Evolutionary conservation across 257 asterid species (phyloP).

Genomic region (Solanum microdontum): DNA sequence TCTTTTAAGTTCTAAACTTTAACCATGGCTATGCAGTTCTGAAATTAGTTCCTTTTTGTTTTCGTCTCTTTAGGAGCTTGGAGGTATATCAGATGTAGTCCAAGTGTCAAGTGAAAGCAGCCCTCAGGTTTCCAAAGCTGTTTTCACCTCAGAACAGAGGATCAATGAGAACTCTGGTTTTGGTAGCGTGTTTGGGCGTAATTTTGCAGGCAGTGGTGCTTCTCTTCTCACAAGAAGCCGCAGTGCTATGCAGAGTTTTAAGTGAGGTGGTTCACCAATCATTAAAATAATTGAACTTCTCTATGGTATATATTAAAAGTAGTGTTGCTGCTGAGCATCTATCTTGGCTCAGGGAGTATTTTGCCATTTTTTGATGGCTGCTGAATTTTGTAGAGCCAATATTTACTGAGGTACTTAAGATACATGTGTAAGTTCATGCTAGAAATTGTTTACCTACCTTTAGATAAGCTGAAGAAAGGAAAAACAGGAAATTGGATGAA

Average conservation of each 20-base stretch:
- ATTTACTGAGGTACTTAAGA: neutral
- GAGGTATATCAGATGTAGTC: slow-evolving; percentile 27
- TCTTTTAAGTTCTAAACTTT: neutral
- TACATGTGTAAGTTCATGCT: neutral
- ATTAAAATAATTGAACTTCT: neutral
- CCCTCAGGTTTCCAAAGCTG: slow-evolving; percentile 14
- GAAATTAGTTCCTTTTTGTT: neutral
- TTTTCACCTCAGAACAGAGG: slow-evolving; percentile 19
- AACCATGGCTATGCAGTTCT: neutral
- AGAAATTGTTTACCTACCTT: neutral
- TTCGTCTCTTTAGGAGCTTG: slow-evolving; percentile 20
- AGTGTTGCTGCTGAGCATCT: neutral
- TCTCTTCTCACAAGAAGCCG: slow-evolving; percentile 41
- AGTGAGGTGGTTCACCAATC: slow-evolving; percentile 11
- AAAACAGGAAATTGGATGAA: neutral
- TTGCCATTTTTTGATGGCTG: slow-evolving; percentile 7
- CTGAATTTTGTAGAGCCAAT: slow-evolving; percentile 23
- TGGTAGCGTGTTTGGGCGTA: slow-evolving; percentile 30
- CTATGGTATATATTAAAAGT: slow-evolving; percentile 11
- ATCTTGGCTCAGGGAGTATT: neutral
- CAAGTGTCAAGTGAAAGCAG: slow-evolving; percentile 17
- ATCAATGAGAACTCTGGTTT: slow-evolving; percentile 18
- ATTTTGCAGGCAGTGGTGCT: slow-evolving; percentile 18
- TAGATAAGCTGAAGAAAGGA: neutral
- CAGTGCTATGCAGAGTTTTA: slow-evolving; percentile 39